Conservation (phyloP, 768 basidiomycete species). For the Tulasnella sp. region DNA sequence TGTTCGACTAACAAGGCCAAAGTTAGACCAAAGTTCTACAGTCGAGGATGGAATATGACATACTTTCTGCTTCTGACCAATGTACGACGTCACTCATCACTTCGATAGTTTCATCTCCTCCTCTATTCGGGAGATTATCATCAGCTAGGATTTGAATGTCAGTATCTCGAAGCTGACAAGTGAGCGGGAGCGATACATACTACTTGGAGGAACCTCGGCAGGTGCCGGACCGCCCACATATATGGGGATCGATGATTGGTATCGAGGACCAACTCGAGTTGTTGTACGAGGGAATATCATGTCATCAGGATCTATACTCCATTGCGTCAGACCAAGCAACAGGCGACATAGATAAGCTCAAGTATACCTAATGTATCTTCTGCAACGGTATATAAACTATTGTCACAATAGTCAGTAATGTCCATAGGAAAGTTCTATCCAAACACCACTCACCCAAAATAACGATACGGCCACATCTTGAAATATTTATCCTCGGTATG, state of each 20-base stretch:
- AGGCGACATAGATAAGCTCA: constrained; percentile 10
- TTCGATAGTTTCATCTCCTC: constrained; percentile 62
- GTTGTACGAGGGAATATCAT: constrained; percentile 90
- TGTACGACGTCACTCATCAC: constrained; percentile 51
- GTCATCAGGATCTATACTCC: constrained; percentile 80
- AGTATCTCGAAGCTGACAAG: background rate
- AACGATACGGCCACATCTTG: constrained; percentile 89
- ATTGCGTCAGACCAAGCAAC: constrained; percentile 20
- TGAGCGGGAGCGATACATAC: constrained; percentile 22
- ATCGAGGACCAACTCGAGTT: constrained; percentile 81
- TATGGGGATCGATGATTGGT: constrained; percentile 50
- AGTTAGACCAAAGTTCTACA: too few relatives aligned
- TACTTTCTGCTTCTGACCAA: constrained; percentile 47
- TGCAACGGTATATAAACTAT: constrained; percentile 76
- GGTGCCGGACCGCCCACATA: constrained; percentile 22
- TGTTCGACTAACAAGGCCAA: constrained; percentile 17
- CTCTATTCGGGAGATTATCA: constrained; percentile 39
- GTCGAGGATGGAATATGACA: constrained; percentile 17
- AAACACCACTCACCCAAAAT: constrained; percentile 67
- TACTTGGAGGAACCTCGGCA: constrained; percentile 7
- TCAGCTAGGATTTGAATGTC: constrained; percentile 1
- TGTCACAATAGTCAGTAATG: background rate
- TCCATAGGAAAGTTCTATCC: background rate
- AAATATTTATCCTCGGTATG: constrained; percentile 60
- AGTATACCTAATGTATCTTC: constrained; percentile 75